phyloP scores from a whole-genome alignment of 257 asterid species.

The Cinchona pubescens region DNA sequence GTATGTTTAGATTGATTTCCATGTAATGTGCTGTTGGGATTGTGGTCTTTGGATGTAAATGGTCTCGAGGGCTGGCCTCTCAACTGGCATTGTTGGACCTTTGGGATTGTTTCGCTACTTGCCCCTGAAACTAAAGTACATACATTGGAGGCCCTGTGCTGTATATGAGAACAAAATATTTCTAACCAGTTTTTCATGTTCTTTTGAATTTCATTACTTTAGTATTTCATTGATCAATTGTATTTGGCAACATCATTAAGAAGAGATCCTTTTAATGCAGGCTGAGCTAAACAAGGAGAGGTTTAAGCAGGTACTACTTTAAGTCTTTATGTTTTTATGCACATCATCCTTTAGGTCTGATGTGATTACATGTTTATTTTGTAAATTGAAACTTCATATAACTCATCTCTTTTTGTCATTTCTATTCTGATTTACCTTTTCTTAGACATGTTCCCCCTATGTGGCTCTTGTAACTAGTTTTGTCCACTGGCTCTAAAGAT shows the following conservation, averaged over 20 bases:
- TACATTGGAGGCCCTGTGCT: background rate
- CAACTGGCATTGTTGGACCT: background rate
- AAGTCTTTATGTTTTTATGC: background rate
- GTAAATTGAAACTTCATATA: background rate
- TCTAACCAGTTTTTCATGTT: constrained; percentile 1
- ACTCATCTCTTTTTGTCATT: background rate
- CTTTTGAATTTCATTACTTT: background rate
- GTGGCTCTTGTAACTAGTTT: background rate
- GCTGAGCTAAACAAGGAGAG: constrained; percentile 62
- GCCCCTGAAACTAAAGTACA: background rate
- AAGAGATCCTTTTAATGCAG: constrained; percentile 42
- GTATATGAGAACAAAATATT: background rate
- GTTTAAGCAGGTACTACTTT: constrained; percentile 59
- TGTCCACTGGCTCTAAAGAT: background rate
- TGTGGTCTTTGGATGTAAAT: background rate
- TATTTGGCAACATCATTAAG: constrained; percentile 20
- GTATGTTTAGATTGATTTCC: background rate
- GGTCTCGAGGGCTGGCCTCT: background rate
- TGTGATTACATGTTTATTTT: background rate
- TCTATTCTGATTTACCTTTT: background rate
- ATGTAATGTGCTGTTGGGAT: background rate
- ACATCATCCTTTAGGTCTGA: background rate
- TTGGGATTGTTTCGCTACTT: background rate
- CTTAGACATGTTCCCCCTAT: no score
- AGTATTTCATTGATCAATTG: background rate